phyloP scores from a whole-genome alignment of 2,329 filamentous ascomycete genomes.

The Ophiocordyceps unilateralis region DNA sequence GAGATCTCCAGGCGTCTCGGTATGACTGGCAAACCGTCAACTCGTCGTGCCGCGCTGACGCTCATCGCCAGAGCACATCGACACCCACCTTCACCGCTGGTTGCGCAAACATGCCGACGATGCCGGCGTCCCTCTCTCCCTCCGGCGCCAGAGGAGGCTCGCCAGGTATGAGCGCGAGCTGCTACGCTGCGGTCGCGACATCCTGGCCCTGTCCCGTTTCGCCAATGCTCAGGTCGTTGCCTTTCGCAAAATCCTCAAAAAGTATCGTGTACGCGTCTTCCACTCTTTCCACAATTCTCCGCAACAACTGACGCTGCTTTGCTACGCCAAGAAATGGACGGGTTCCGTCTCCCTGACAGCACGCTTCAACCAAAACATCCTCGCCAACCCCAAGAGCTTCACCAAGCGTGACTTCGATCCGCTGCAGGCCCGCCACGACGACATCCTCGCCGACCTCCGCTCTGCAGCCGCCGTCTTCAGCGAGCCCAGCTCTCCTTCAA shows the following conservation, averaged over 20 bases:
- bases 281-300: neutral
- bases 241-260: constrained; percentile 72
- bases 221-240: constrained; percentile 56
- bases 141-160: constrained; percentile 33
- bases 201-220: constrained; percentile 53
- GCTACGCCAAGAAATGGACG: constrained; percentile 74
- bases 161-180: constrained; percentile 35
- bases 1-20: constrained; percentile 56
- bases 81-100: constrained; percentile 28
- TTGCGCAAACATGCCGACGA: constrained; percentile 24
- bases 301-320: neutral
- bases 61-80: constrained; percentile 25
- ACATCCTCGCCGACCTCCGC: constrained; percentile 29
- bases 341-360: constrained; percentile 46
- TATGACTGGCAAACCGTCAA: too few species aligned
- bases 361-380: constrained; percentile 49
- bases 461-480: constrained; percentile 23
- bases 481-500: constrained; percentile 21
- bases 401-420: constrained; percentile 44
- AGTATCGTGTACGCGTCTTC: constrained; percentile 45
- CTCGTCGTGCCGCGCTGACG: constrained; percentile 7
- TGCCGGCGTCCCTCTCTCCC: constrained; percentile 14
- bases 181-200: constrained; percentile 49
- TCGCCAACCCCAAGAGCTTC: constrained; percentile 53
- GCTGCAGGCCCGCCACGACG: constrained; percentile 32